phyloP scores from a whole-genome alignment of 352 stramenopile species.

The Globisporangium takayamanum region DNA sequence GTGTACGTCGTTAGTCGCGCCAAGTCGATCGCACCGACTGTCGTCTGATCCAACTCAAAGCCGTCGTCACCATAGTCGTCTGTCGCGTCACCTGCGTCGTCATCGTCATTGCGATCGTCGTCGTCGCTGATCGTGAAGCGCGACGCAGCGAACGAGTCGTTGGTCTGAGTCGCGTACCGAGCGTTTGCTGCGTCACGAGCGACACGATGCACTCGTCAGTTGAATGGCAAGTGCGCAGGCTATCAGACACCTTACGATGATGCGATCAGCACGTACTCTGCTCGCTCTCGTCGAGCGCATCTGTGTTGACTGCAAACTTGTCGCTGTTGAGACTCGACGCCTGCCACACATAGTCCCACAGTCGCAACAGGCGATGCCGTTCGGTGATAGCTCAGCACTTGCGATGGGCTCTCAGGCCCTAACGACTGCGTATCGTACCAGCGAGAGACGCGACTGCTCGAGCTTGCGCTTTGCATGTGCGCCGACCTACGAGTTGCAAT shows the following conservation, averaged over 20 bases:
- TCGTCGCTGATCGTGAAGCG: constrained; percentile 5
- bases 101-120: constrained; percentile 7
- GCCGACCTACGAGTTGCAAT: constrained; percentile 28
- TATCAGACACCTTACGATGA: too few relatives aligned
- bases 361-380: neutral
- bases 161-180: constrained; percentile 9
- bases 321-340: constrained; percentile 72
- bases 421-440: constrained; percentile 21
- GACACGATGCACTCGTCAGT: neutral
- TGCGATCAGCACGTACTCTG: constrained; percentile 18
- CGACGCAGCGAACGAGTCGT: constrained; percentile 2
- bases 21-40: constrained; percentile 12
- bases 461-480: constrained; percentile 35
- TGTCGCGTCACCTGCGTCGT: constrained; percentile 13
- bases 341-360: neutral
- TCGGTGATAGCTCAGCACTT: too few relatives aligned
- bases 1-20: neutral
- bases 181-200: constrained; percentile 2
- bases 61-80: constrained; percentile 56
- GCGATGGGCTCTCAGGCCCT: too few relatives aligned
- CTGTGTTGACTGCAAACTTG: constrained; percentile 62
- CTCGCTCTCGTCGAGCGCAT: constrained; percentile 44
- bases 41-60: constrained; percentile 61
- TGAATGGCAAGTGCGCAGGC: too few relatives aligned
- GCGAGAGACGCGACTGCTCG: constrained; percentile 36